Percentiles rank a stretch among this genome's conserved stretches.
Conservation (phyloP, 345 rosid species). For the Cardamine occulta region DNA sequence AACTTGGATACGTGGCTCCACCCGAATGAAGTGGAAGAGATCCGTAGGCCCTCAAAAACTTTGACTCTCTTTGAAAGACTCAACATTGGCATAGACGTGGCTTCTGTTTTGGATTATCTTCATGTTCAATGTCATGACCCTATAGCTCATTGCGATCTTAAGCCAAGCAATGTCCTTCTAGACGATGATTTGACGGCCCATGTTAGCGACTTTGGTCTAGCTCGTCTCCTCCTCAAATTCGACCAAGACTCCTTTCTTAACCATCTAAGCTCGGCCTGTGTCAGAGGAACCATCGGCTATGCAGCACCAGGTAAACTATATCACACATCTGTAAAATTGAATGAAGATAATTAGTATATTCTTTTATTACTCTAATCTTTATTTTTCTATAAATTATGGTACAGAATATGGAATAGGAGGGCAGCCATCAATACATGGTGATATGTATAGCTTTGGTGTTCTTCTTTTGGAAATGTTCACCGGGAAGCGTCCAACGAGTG, state of each 20-base stretch:
- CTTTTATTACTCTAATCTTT: neutral
- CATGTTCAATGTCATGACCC: slow-evolving; percentile 12
- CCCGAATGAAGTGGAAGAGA: neutral
- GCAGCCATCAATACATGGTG: neutral
- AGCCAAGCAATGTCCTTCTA: slow-evolving; percentile 24
- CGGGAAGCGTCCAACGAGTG: neutral
- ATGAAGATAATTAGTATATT: neutral
- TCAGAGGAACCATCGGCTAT: neutral
- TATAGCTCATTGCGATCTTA: slow-evolving; percentile 26
- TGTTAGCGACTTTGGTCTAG: slow-evolving; percentile 38
- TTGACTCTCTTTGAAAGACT: neutral
- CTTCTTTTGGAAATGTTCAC: neutral
- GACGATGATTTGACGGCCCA: slow-evolving; percentile 16
- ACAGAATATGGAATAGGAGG: neutral
- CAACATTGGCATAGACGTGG: neutral
- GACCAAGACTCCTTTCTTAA: neutral
- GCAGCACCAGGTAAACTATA: neutral
- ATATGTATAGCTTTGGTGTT: neutral
- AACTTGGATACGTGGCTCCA: neutral
- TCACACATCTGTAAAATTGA: neutral
- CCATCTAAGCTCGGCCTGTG: neutral
- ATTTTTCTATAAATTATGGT: neutral
- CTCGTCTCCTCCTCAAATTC: slow-evolving; percentile 1
- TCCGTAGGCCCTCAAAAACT: neutral
- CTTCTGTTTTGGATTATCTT: slow-evolving; percentile 26